Percentiles rank a stretch among this genome's conserved stretches.
Conservation (phyloP, 768 basidiomycete species). For the Podaxis pistillaris region DNA sequence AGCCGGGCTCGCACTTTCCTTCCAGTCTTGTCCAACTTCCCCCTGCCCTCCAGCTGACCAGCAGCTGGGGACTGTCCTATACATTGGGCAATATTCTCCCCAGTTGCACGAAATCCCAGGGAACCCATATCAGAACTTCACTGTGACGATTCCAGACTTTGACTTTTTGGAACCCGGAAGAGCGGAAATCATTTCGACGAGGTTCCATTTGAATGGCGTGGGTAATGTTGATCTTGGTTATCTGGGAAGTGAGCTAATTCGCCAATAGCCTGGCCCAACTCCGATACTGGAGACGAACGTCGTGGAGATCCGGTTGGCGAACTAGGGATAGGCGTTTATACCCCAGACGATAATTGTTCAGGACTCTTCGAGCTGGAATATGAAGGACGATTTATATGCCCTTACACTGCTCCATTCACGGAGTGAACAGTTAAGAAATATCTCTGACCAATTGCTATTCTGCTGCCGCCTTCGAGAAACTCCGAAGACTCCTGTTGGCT, state of each 20-base stretch:
- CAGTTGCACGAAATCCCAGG: slow-evolving; percentile 17
- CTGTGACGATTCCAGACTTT: slow-evolving; percentile 8
- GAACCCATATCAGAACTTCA: slow-evolving; percentile 30
- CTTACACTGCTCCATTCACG: no score
- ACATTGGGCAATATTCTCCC: slow-evolving; percentile 31
- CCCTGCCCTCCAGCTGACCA: slow-evolving; percentile 25
- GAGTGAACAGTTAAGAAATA: no score
- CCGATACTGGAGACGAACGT: slow-evolving; percentile 27
- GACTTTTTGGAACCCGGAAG: background rate
- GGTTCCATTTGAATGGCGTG: slow-evolving; percentile 29
- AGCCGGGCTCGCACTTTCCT: slow-evolving; percentile 31
- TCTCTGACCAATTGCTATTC: no score
- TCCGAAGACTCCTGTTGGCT: no score
- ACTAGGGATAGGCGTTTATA: slow-evolving; percentile 6
- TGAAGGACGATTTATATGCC: no score
- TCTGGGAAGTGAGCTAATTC: background rate
- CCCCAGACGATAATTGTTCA: no score
- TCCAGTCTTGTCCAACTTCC: slow-evolving; percentile 22
- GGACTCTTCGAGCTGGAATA: no score
- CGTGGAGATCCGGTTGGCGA: slow-evolving; percentile 13
- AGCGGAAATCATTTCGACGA: slow-evolving; percentile 1
- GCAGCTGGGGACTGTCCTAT: slow-evolving; percentile 30
- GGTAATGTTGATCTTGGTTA: background rate
- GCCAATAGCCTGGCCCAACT: slow-evolving; percentile 25
- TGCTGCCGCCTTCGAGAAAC: no score